Conservation (phyloP, 495 filamentous ascomycete genomes). For the Apodospora peruviana region DNA sequence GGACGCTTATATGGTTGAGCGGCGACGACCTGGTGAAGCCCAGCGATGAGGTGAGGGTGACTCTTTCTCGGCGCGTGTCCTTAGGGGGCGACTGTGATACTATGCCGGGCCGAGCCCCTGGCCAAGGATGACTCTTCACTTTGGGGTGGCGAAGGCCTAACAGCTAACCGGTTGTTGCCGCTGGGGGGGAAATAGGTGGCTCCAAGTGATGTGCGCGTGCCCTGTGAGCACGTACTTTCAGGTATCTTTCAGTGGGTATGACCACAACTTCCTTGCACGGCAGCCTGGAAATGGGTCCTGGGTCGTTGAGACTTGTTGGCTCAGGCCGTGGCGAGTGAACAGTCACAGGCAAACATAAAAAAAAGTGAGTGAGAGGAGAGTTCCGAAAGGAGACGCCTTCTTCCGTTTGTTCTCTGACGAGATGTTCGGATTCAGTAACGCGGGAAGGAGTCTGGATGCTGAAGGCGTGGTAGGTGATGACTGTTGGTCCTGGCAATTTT, state of each 20-base stretch:
- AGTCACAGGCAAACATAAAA: slow-evolving; percentile 10
- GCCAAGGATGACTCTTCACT: slow-evolving; percentile 43
- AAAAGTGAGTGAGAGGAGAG: slow-evolving; percentile 14
- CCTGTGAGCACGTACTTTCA: slow-evolving; percentile 2
- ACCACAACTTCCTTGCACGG: slow-evolving; percentile 16
- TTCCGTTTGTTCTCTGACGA: slow-evolving; percentile 1
- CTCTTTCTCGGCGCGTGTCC: slow-evolving; percentile 31
- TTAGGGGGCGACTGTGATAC: slow-evolving; percentile 29
- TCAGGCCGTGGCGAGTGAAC: slow-evolving; percentile 23
- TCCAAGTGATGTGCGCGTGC: slow-evolving; percentile 34
- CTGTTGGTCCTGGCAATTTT: slow-evolving; percentile 22
- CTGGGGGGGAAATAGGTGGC: slow-evolving; percentile 38
- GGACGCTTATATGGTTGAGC: slow-evolving; percentile 3
- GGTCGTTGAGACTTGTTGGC: slow-evolving; percentile 6
- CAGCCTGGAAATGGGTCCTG: slow-evolving; percentile 34
- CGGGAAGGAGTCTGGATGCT: background rate
- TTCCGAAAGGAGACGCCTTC: slow-evolving; percentile 3
- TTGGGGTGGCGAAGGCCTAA: slow-evolving; percentile 31
- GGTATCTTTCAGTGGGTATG: slow-evolving; percentile 21
- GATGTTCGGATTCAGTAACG: slow-evolving; percentile 3
- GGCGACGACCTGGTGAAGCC: slow-evolving; percentile 1
- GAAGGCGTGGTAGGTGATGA: slow-evolving; percentile 1
- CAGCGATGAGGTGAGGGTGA: slow-evolving; percentile 11
- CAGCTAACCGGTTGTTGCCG: slow-evolving; percentile 37
- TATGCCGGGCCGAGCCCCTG: slow-evolving; percentile 26